Percentiles rank a stretch among this genome's conserved stretches.
Conservation (phyloP, 2,329 filamentous ascomycete genomes). For the Dryadomyces sulphureus region DNA sequence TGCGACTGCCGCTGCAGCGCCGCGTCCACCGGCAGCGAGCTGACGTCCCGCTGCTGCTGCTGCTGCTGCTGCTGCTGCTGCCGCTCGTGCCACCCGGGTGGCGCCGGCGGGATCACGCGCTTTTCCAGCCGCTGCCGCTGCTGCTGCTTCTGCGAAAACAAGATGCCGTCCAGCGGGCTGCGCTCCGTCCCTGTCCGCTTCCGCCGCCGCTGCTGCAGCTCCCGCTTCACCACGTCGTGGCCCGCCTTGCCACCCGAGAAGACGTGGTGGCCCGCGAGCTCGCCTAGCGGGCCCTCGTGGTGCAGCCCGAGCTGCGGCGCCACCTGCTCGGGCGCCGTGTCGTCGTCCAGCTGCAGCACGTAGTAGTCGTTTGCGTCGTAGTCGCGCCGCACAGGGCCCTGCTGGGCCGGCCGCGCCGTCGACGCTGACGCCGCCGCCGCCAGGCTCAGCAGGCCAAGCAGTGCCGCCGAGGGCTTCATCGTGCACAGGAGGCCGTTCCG, state of each 20-base stretch:
- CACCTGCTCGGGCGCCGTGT: constrained; percentile 50
- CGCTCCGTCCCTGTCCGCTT: constrained; percentile 28
- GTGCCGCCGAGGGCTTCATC: constrained; percentile 36
- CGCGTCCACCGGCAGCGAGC: constrained; percentile 10
- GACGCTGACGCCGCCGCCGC: constrained; percentile 27
- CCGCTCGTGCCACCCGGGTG: no score
- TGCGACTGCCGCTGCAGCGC: constrained; percentile 43
- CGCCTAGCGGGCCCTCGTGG: constrained; percentile 68
- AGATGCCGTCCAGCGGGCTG: constrained; percentile 57
- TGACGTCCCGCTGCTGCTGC: background rate
- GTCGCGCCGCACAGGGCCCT: constrained; percentile 41
- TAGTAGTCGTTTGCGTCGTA: constrained; percentile 84
- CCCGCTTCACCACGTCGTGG: constrained; percentile 42
- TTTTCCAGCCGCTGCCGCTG: constrained; percentile 38
- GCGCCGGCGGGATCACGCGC: constrained; percentile 24
- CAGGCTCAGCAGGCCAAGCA: constrained; percentile 39
- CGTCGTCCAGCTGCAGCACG: constrained; percentile 64
- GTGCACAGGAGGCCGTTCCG: no score
- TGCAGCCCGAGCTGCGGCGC: constrained; percentile 59
- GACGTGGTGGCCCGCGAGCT: constrained; percentile 68
- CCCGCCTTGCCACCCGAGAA: constrained; percentile 58
- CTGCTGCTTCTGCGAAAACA: constrained; percentile 62
- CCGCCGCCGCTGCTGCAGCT: constrained; percentile 38
- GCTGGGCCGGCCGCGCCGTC: constrained; percentile 25
- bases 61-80: background rate